A percentile compares a stretch with the other conserved stretches of the same genome.
These are phyloP conservation scores for Stachybotrys elegans DNA, from an alignment of 2,329 filamentous ascomycete species.

Conservation along the genomic window DNA sequence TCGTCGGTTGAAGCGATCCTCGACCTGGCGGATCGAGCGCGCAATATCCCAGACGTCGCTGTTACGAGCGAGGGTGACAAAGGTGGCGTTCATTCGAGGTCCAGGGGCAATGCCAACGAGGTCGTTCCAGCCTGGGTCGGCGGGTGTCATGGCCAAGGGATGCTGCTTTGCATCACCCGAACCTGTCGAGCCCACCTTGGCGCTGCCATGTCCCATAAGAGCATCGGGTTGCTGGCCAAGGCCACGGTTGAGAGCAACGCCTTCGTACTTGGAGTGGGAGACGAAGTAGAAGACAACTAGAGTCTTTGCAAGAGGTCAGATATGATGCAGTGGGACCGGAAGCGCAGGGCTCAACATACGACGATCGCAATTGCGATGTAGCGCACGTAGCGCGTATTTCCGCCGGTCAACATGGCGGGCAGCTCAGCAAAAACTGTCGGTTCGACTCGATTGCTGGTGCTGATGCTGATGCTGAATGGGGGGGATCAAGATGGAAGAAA, in stretches of 20 bases:
- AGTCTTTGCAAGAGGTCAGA: constrained; percentile 32
- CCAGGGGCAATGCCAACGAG: constrained; percentile 52
- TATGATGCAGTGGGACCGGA: constrained; percentile 8
- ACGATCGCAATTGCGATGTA: constrained; percentile 79
- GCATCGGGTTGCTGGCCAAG: constrained; percentile 12
- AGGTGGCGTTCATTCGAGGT: constrained; percentile 90
- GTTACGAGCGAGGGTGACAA: constrained; percentile 93
- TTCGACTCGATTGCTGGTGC: background rate
- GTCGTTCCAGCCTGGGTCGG: constrained; percentile 48
- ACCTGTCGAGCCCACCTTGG: constrained; percentile 17
- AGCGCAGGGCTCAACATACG: constrained; percentile 47
- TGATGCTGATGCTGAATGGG: background rate
- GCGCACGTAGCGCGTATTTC: constrained; percentile 69
- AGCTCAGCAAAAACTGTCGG: background rate
- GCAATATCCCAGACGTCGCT: constrained; percentile 94
- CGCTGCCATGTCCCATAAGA: too few relatives aligned
- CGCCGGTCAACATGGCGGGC: constrained; percentile 52
- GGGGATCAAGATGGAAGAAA: background rate
- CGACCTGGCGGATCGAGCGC: constrained; percentile 89
- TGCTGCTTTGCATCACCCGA: constrained; percentile 27
- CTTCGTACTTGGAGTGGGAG: constrained; percentile 51
- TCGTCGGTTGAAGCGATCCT: constrained; percentile 95
- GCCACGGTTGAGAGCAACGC: constrained; percentile 19
- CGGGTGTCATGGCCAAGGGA: constrained; percentile 48
- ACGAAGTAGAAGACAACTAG: constrained; percentile 79